Evolutionary conservation across 1,139 yeast species (phyloP).

Genomic region (Pichia sp.): DNA sequence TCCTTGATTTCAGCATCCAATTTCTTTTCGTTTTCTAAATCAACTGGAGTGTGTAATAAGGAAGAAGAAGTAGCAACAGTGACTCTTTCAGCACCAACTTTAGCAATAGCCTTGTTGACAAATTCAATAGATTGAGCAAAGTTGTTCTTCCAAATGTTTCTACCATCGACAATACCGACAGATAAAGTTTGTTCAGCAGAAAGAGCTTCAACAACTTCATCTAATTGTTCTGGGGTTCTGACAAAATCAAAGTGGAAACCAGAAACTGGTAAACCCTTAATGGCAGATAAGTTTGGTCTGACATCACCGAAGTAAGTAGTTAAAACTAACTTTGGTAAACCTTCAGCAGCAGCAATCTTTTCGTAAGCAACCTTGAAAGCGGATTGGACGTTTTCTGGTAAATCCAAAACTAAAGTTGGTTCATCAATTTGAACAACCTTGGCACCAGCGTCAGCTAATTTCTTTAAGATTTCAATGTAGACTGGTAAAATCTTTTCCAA

Average conservation of each 20-base stretch:
- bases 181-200: constrained; percentile 69
- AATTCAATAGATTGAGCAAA: constrained; percentile 75
- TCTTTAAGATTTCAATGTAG: constrained; percentile 78
- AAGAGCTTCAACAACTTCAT: constrained; percentile 64
- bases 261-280: constrained; percentile 84
- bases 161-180: constrained; percentile 96
- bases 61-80: constrained; percentile 91
- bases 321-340: constrained; percentile 70
- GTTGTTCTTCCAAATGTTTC: constrained; percentile 99
- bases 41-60: constrained; percentile 96
- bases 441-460: constrained; percentile 94
- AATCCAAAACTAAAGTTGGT: constrained; percentile 92
- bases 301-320: constrained; percentile 98
- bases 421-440: constrained; percentile 93
- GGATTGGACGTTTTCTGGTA: constrained; percentile 74
- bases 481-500: constrained; percentile 87
- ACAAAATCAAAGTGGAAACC: constrained; percentile 96
- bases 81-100: constrained; percentile 80
- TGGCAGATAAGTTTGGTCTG: constrained; percentile 88
- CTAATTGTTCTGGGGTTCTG: constrained; percentile 95
- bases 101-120: constrained; percentile 74
- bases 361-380: constrained; percentile 86
- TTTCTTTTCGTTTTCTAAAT: constrained; percentile 84
- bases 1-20: constrained; percentile 86
- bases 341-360: constrained; percentile 50